A percentile compares a stretch with the other conserved stretches of the same genome.
Evolutionary conservation across 2,329 filamentous ascomycete species (phyloP).

Genomic region (Aspergillus awamori): DNA sequence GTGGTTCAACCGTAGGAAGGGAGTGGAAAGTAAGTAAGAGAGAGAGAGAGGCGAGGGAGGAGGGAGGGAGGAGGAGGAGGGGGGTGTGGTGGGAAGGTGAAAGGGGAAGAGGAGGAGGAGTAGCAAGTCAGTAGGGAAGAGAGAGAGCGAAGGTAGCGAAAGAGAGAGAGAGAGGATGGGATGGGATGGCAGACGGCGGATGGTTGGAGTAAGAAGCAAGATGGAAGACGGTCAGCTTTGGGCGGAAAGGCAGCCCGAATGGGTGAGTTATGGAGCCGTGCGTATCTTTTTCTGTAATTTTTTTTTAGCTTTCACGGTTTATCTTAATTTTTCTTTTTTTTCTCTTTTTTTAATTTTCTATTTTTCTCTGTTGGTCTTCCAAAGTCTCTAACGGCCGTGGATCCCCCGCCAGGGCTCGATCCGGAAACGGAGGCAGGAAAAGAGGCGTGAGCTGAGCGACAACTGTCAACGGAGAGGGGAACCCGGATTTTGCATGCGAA

Average conservation of each 20-base stretch:
- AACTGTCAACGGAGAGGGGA: constrained; percentile 24
- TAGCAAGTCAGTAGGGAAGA: background rate
- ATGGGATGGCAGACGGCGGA: constrained; percentile 18
- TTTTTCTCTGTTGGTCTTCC: constrained; percentile 15
- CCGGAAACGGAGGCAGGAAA: constrained; percentile 37
- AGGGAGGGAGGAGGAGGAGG: constrained; percentile 18
- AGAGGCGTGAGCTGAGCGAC: constrained; percentile 24
- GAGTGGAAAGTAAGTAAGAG: constrained; percentile 21
- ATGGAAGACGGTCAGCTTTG: constrained; percentile 23
- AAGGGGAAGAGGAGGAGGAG: constrained; percentile 13
- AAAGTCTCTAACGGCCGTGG: constrained; percentile 33
- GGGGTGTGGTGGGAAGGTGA: constrained; percentile 19
- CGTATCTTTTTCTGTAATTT: constrained; percentile 17
- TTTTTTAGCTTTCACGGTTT: constrained; percentile 14
- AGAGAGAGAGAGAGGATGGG: constrained; percentile 10
- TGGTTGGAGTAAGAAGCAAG: constrained; percentile 19
- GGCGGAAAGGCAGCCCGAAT: constrained; percentile 22
- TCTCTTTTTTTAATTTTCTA: constrained; percentile 7
- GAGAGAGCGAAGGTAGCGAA: constrained; percentile 9
- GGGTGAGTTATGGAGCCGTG: constrained; percentile 18
- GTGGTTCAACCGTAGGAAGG: constrained; percentile 25
- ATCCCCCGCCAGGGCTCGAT: constrained; percentile 38
- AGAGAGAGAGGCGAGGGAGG: constrained; percentile 15
- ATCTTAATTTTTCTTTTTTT: constrained; percentile 15
- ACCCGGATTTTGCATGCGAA: constrained; percentile 19